Evolutionary conservation across 345 rosid species (phyloP).

Genomic region (Chamaenerion angustifolium): DNA sequence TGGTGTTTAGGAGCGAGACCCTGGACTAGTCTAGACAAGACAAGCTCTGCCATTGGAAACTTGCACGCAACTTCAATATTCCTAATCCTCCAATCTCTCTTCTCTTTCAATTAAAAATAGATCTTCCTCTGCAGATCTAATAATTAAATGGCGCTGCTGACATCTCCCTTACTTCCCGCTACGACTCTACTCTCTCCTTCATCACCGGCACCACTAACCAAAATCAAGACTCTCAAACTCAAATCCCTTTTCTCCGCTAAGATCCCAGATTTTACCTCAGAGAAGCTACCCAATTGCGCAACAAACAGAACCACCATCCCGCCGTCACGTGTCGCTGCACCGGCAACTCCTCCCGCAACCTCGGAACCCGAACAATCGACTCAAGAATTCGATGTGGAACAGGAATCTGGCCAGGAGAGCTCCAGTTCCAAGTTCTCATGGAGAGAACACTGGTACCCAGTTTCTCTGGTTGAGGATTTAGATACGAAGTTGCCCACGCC

Average conservation of each 20-base stretch:
- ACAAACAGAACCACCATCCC: slow-evolving; percentile 9
- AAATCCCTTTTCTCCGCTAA: slow-evolving; percentile 8
- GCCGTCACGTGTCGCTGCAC: slow-evolving; percentile 52
- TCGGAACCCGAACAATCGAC: slow-evolving; percentile 14
- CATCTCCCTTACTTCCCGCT: slow-evolving; percentile 10
- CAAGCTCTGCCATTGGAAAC: too few relatives aligned
- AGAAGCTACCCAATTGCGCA: neutral
- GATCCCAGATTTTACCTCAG: slow-evolving; percentile 8
- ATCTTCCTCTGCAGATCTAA: neutral
- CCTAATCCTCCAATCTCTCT: neutral
- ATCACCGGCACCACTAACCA: slow-evolving; percentile 3
- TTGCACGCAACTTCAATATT: slow-evolving; percentile 4
- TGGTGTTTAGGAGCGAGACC: too few relatives aligned
- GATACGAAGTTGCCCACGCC: slow-evolving; percentile 60
- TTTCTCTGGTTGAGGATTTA: slow-evolving; percentile 78
- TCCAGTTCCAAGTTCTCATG: slow-evolving; percentile 53
- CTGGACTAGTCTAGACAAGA: too few relatives aligned
- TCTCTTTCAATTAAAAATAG: neutral
- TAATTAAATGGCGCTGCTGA: slow-evolving; percentile 5
- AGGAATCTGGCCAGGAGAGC: slow-evolving; percentile 40
- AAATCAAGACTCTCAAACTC: slow-evolving; percentile 4
- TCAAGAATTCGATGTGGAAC: slow-evolving; percentile 17
- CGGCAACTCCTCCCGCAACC: slow-evolving; percentile 27
- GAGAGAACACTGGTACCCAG: slow-evolving; percentile 98
- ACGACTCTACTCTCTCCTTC: slow-evolving; percentile 3